Base-by-base conservation (phyloP, 2,329 filamentous ascomycete species). In the Sclerotinia borealis region DNA sequence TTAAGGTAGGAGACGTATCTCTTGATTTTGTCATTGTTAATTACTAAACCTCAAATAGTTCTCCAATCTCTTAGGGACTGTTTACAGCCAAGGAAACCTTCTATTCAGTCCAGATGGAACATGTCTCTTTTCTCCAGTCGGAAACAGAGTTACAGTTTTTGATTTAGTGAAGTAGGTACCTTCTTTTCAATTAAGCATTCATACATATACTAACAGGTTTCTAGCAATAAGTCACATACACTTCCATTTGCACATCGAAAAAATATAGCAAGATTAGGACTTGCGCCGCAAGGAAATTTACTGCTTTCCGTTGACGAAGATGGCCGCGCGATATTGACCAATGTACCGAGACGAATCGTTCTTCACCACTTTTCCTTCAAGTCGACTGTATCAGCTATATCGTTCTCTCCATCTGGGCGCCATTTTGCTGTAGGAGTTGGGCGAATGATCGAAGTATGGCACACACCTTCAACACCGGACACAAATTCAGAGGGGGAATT, bases 351-450 rank as follows among this genome's bases (percentile, higher is more conserved):
- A 66, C 87, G 92, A 67, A 89, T 97, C 68, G 85, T 89, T 7
- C 87, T 99, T 60, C 96, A 98, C 74, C 89, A 97, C 77, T 97
- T 99, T 76, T 93, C 93, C n/a, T 96, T 99, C 78, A 90, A 89
- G 72, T 83, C 85, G n/a, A 80, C 86, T 17, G 88, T 96, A 45
- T 91, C 91, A 17, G 87, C 93, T 0, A 86, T 99, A 39, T 84
- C 91, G 0, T 99, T 99, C 73, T 92, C 95, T 27, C 93, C 93
- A 0, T 96, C 91, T 1, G 95, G 95, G 27, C 87, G 88, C 55
- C 87, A 96, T 77, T 99, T 99, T 73, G 93, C 90, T 31, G 93
- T 93, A 41, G 93, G 89, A 50, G 80, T 97, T 29, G 93, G 92
- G 41, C 85, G 93, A 71, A 89, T 90, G 72, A 87, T 96, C 64